A percentile compares a stretch with the other conserved stretches of the same genome.
Evolutionary conservation across 1,139 yeast species (phyloP).

Genomic region (Yamadazyma dendronema): DNA sequence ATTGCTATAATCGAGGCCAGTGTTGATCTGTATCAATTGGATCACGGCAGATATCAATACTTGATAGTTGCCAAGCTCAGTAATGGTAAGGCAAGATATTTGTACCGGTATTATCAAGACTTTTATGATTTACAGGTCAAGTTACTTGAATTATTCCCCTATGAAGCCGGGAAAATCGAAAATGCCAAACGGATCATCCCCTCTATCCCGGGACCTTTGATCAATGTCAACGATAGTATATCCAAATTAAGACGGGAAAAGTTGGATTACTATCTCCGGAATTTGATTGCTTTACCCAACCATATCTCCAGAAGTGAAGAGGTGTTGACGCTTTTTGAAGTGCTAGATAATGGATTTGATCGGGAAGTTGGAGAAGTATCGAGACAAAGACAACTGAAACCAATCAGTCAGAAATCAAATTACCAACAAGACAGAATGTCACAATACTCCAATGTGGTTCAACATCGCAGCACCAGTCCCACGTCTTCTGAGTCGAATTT

Average conservation of each 20-base stretch:
- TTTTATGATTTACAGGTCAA: slow-evolving; percentile 91
- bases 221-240: slow-evolving; percentile 86
- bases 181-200: slow-evolving; percentile 76
- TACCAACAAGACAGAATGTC: slow-evolving; percentile 45
- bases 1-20: slow-evolving; percentile 55
- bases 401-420: slow-evolving; percentile 40
- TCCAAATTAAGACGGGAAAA: slow-evolving; percentile 84
- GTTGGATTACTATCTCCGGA: slow-evolving; percentile 78
- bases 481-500: slow-evolving; percentile 26
- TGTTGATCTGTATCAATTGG: slow-evolving; percentile 79
- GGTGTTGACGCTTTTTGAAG: slow-evolving; percentile 69
- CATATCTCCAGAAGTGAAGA: slow-evolving; percentile 71
- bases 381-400: slow-evolving; percentile 33
- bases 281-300: slow-evolving; percentile 69
- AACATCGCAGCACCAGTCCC: slow-evolving; percentile 21
- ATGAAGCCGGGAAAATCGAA: slow-evolving; percentile 88
- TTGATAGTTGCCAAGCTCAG: slow-evolving; percentile 68
- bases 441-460: slow-evolving; percentile 36
- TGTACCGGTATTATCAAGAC: slow-evolving; percentile 92
- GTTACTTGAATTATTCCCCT: slow-evolving; percentile 80
- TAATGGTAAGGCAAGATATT: slow-evolving; percentile 65
- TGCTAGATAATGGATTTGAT: slow-evolving; percentile 64
- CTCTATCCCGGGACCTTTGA: slow-evolving; percentile 93
- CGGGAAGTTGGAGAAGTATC: slow-evolving; percentile 30
- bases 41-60: slow-evolving; percentile 90